Percentiles rank a stretch among this genome's conserved stretches.
phyloP scores from a whole-genome alignment of 352 stramenopile species.

The Globisporangium canariense region DNA sequence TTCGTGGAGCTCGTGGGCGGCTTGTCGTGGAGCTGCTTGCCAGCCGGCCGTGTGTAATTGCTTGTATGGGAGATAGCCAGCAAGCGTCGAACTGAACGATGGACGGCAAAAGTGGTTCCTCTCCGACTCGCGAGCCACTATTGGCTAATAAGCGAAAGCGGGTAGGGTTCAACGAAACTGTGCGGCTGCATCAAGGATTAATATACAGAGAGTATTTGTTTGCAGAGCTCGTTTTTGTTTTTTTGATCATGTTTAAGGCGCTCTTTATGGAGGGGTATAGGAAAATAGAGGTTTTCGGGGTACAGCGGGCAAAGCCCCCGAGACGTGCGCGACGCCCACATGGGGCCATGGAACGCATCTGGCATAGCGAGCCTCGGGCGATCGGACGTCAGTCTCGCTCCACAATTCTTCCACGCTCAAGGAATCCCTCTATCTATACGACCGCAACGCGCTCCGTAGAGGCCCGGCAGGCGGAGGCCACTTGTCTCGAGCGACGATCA shows the following conservation, averaged over 20 bases:
- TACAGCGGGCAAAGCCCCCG: not conserved
- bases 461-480: not conserved
- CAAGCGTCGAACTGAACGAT: not conserved
- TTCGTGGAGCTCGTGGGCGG: not conserved
- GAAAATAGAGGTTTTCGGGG: not conserved
- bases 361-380: not conserved
- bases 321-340: not conserved
- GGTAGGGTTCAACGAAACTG: not conserved
- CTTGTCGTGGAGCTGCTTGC: not conserved
- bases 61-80: constrained; percentile 13
- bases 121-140: constrained; percentile 6
- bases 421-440: not conserved
- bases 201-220: not conserved
- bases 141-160: not conserved
- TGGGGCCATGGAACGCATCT: constrained; percentile 1
- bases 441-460: not conserved
- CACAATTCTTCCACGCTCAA: not conserved
- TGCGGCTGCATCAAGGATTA: not conserved
- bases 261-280: not conserved
- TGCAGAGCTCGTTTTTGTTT: not conserved
- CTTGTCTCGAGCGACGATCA: no score
- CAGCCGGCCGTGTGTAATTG: not conserved
- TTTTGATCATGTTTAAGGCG: not conserved
- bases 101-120: not conserved
- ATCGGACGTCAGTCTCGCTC: not conserved